These are phyloP conservation scores for Hypomyces perniciosus DNA, from an alignment of 2,329 filamentous ascomycete species.

Conservation along the genomic window DNA sequence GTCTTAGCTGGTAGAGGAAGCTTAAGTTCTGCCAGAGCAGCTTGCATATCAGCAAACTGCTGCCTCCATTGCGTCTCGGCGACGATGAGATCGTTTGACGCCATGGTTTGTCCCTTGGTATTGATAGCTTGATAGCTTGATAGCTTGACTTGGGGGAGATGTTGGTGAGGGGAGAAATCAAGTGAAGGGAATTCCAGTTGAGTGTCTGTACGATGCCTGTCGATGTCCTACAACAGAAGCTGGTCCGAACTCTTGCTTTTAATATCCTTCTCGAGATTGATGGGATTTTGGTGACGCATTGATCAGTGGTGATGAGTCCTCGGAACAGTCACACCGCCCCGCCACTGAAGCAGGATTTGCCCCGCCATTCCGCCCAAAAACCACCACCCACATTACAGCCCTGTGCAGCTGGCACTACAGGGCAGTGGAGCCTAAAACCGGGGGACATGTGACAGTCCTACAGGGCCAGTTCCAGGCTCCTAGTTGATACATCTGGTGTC, in stretches of 20 bases:
- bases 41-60: conserved; percentile 80
- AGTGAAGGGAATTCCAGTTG: neutral
- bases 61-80: conserved; percentile 68
- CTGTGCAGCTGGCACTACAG: neutral
- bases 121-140: neutral
- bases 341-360: neutral
- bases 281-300: neutral
- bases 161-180: neutral
- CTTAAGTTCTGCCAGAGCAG: conserved; percentile 69
- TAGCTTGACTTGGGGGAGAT: neutral
- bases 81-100: conserved; percentile 29
- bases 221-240: neutral
- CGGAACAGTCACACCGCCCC: conserved; percentile 11
- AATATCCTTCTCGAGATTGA: no score
- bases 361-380: conserved; percentile 5
- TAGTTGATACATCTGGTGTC: conserved; percentile 5
- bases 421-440: conserved; percentile 5
- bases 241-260: neutral
- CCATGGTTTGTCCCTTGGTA: conserved; percentile 22
- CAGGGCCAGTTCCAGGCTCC: neutral
- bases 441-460: conserved; percentile 6
- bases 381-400: neutral
- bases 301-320: neutral
- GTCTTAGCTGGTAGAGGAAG: conserved; percentile 38
- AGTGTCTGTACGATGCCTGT: no score